Evolutionary conservation across 495 filamentous ascomycete genomes (phyloP), one percentile per base, ranked within the genome.

Genomic region (Tirmania nivea): DNA sequence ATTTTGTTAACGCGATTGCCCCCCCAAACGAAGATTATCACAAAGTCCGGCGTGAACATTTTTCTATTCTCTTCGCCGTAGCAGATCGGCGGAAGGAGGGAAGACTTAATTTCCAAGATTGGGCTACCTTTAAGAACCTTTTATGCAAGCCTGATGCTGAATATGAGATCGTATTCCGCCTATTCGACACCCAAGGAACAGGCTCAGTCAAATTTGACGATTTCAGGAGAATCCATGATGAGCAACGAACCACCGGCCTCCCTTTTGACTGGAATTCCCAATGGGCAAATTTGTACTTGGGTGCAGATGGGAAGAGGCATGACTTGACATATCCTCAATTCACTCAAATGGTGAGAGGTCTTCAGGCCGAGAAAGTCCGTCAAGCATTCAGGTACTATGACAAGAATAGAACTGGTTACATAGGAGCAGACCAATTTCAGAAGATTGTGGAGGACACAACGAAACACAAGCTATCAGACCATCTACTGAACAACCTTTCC

Each of bases 261-360:
- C 88, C 92, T 2, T 97, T 97, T 58, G 80, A 97, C 64, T 97
- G 90, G 90, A 80, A 86, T 65, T 89, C 83, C 51, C 86, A 93
- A 67, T 97, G 90, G 90, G 89, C 85, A n/a, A 84, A 79, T 50
- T 73, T 97, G 54, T 96, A 97, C 67, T 81, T 85, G 54, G 90
- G 90, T 35, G 77, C 80, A 55, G 86, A 79, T 69, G 81, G 79
- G 63, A 78, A 79, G 62, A 75, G 88, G 36, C 92, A 94, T 66
- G 75, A 81, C 54, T 79, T 97, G 69, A 88, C 88, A 58, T 97
- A 97, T 68, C 82, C 84, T 10, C 89, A 97, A 67, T 97, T 97
- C 69, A 82, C 90, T 35, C 90, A 97, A 69, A 94, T 97, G 89
- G 75, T 97, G 56, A 83, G 89, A 54, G 92, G 87, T 34, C 71